Conservation (phyloP, 1,139 yeast genomes). For the Protomyces inundatus region DNA sequence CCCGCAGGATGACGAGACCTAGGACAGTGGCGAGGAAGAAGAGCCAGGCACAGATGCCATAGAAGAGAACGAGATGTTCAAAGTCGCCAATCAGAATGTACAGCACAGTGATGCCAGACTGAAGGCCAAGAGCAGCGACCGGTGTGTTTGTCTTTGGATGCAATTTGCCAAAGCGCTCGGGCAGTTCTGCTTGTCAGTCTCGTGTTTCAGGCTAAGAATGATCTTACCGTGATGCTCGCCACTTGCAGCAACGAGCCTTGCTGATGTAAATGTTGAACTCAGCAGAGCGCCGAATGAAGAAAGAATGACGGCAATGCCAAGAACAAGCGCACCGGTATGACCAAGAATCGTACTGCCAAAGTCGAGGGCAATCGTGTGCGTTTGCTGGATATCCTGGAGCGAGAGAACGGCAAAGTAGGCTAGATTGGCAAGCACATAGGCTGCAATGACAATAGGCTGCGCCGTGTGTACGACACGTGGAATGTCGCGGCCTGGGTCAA, state of each 20-base stretch:
- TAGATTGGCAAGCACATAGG: constrained; percentile 41
- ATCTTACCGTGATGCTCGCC: constrained; percentile 35
- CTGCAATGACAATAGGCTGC: constrained; percentile 42
- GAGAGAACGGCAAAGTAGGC: constrained; percentile 42
- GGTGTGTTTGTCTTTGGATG: constrained; percentile 39
- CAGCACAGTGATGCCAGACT: constrained; percentile 37
- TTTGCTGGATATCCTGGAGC: constrained; percentile 36
- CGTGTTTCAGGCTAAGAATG: neutral
- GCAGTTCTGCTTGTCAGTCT: constrained; percentile 37
- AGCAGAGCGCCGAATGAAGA: constrained; percentile 45
- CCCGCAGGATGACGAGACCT: constrained; percentile 8
- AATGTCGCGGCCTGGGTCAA: constrained; percentile 39
- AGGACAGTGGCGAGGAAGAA: constrained; percentile 21
- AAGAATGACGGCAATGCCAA: constrained; percentile 40
- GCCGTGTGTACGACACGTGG: constrained; percentile 43
- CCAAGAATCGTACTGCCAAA: constrained; percentile 40
- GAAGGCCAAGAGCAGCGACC: constrained; percentile 40
- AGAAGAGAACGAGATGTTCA: constrained; percentile 40
- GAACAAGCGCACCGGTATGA: constrained; percentile 36
- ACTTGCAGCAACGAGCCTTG: constrained; percentile 41
- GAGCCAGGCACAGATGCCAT: constrained; percentile 37
- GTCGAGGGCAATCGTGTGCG: constrained; percentile 42
- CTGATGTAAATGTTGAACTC: constrained; percentile 42
- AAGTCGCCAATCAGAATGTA: constrained; percentile 42
- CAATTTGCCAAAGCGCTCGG: constrained; percentile 36